Evolutionary conservation across 2,329 filamentous ascomycete species (phyloP).

Genomic region (Cladosporium halotolerans): DNA sequence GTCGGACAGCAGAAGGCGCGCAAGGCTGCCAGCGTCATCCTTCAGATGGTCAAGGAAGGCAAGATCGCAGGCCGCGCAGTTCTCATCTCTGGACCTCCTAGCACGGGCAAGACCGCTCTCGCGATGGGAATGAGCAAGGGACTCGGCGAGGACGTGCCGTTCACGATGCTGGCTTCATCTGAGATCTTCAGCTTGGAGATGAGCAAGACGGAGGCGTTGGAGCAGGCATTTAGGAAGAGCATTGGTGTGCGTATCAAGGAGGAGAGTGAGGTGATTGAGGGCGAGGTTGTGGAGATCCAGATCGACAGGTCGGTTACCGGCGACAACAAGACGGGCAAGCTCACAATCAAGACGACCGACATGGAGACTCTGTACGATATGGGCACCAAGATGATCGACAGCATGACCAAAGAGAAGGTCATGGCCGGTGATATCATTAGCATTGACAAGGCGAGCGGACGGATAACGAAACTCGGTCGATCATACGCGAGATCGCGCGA

Average conservation of each 20-base stretch:
- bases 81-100: slow-evolving; percentile 88
- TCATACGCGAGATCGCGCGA: slow-evolving; percentile 93
- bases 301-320: slow-evolving; percentile 96
- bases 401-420: slow-evolving; percentile 98
- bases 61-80: slow-evolving; percentile 96
- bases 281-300: slow-evolving; percentile 97
- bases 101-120: slow-evolving; percentile 96
- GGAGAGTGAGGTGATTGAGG: slow-evolving; percentile 98
- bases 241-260: slow-evolving; percentile 98
- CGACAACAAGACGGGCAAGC: slow-evolving; percentile 93
- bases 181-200: slow-evolving; percentile 99
- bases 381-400: slow-evolving; percentile 99
- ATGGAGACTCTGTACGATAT: slow-evolving; percentile 99
- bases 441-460: slow-evolving; percentile 96
- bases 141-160: slow-evolving; percentile 86
- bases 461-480: slow-evolving; percentile 93
- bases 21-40: slow-evolving; percentile 89
- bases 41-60: slow-evolving; percentile 98
- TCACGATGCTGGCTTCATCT: slow-evolving; percentile 89
- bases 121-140: slow-evolving; percentile 99
- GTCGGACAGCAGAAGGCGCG: slow-evolving; percentile 95
- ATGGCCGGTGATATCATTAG: slow-evolving; percentile 98
- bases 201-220: slow-evolving; percentile 97
- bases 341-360: slow-evolving; percentile 98
- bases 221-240: slow-evolving; percentile 97